A percentile compares a stretch with the other conserved stretches of the same genome.
phyloP scores from a whole-genome alignment of 2,329 filamentous ascomycete genomes.

The Hypoxylon sp. region DNA sequence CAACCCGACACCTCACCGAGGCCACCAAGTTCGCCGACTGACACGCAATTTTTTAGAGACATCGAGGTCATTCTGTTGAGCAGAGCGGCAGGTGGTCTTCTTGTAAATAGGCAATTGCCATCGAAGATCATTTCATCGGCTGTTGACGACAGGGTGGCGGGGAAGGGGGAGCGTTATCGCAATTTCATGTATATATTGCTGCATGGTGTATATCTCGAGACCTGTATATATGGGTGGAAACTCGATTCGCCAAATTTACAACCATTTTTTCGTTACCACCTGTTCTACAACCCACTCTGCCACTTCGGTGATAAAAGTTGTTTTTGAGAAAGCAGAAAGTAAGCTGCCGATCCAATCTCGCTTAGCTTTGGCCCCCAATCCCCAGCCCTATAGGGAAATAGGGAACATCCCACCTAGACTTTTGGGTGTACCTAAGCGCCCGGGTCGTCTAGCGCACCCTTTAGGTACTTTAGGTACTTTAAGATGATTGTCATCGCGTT shows the following conservation, averaged over 20 bases:
- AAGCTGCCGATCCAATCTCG: neutral
- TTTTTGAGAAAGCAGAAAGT: slow-evolving; percentile 6
- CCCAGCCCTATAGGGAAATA: neutral
- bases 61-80: slow-evolving; percentile 53
- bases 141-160: slow-evolving; percentile 5
- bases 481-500: neutral
- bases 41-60: slow-evolving; percentile 39
- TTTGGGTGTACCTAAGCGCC: neutral
- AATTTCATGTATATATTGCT: slow-evolving; percentile 34
- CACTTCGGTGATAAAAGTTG: neutral
- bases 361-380: neutral
- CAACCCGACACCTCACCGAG: slow-evolving; percentile 1
- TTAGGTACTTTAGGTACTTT: neutral
- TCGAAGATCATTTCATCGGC: slow-evolving; percentile 6
- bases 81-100: slow-evolving; percentile 54
- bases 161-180: slow-evolving; percentile 1
- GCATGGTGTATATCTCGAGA: slow-evolving; percentile 28
- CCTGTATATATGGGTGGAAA: slow-evolving; percentile 33
- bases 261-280: neutral
- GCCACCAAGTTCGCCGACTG: slow-evolving; percentile 23
- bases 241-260: slow-evolving; percentile 22
- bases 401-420: neutral
- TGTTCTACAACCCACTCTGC: neutral
- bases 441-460: neutral
- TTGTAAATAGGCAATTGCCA: slow-evolving; percentile 29